A percentile compares a stretch with the other conserved stretches of the same genome.
Conservation (phyloP, 306 rosid genomes). For the Hylodesmum podocarpum region DNA sequence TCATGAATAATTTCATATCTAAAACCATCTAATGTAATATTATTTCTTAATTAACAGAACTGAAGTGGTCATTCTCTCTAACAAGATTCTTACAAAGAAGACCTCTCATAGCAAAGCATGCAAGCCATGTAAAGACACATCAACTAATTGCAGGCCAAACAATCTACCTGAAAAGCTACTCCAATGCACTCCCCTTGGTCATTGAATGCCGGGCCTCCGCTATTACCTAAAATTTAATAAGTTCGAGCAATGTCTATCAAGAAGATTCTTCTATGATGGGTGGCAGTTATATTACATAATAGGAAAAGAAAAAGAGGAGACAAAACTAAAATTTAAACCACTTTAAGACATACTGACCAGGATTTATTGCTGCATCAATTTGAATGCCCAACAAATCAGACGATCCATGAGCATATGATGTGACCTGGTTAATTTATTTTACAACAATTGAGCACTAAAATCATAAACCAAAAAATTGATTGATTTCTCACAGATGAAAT, state of each 20-base stretch:
- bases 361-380: slow-evolving; percentile 98
- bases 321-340: slow-evolving; percentile 18
- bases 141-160: slow-evolving; percentile 37
- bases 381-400: slow-evolving; percentile 97
- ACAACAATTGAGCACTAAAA: slow-evolving; percentile 20
- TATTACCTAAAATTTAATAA: slow-evolving; percentile 81
- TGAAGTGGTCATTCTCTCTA: neutral
- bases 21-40: neutral
- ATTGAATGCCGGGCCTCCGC: slow-evolving; percentile 99
- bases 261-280: neutral
- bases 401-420: slow-evolving; percentile 96
- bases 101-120: neutral
- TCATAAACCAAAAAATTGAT: neutral
- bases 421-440: slow-evolving; percentile 65
- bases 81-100: neutral
- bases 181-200: slow-evolving; percentile 98
- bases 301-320: neutral
- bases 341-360: slow-evolving; percentile 62
- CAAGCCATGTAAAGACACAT: neutral
- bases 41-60: slow-evolving; percentile 16
- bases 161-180: slow-evolving; percentile 98
- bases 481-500: neutral
- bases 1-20: neutral
- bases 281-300: neutral
- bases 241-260: slow-evolving; percentile 42